phyloP scores from a whole-genome alignment of 108 stramenopile species.

The Schizochytrium sp. region DNA sequence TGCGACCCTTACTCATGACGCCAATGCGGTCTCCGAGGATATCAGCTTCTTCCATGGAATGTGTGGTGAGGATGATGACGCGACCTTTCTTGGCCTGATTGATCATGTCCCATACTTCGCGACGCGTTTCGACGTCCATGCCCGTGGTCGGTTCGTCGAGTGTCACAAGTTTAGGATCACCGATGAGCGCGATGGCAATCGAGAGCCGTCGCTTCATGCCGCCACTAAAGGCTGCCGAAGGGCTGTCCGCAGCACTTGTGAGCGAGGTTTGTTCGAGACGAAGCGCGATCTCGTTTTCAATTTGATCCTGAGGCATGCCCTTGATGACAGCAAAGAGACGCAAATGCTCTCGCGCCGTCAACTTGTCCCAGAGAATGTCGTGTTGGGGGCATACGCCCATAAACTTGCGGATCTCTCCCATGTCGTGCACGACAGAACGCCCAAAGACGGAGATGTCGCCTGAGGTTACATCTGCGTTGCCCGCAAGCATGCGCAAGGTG shows the following conservation, averaged over 20 bases:
- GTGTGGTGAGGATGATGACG: constrained; percentile 57
- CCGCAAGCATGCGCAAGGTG: constrained; percentile 22
- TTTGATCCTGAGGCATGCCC: constrained; percentile 1
- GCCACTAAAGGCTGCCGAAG: constrained; percentile 50
- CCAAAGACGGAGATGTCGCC: constrained; percentile 36
- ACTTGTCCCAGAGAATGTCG: constrained; percentile 71
- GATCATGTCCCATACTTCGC: constrained; percentile 34
- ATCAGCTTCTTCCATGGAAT: constrained; percentile 78
- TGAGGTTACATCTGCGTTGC: background rate
- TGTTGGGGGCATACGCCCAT: constrained; percentile 87
- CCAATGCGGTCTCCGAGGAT: constrained; percentile 82
- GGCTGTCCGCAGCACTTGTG: constrained; percentile 36
- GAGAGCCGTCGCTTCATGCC: constrained; percentile 38
- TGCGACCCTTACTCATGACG: constrained; percentile 83
- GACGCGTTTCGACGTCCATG: constrained; percentile 33
- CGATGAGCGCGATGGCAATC: constrained; percentile 35
- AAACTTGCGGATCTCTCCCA: background rate
- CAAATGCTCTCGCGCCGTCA: constrained; percentile 80
- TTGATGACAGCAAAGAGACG: constrained; percentile 66
- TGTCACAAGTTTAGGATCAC: constrained; percentile 24
- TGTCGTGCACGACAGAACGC: background rate
- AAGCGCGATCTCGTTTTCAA: background rate
- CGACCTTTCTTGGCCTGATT: constrained; percentile 51
- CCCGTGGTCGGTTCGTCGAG: constrained; percentile 38
- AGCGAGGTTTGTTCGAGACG: constrained; percentile 40